These are phyloP conservation scores for Zymoseptoria passerinii DNA, from an alignment of 2,329 filamentous ascomycete species.

Conservation along the genomic window DNA sequence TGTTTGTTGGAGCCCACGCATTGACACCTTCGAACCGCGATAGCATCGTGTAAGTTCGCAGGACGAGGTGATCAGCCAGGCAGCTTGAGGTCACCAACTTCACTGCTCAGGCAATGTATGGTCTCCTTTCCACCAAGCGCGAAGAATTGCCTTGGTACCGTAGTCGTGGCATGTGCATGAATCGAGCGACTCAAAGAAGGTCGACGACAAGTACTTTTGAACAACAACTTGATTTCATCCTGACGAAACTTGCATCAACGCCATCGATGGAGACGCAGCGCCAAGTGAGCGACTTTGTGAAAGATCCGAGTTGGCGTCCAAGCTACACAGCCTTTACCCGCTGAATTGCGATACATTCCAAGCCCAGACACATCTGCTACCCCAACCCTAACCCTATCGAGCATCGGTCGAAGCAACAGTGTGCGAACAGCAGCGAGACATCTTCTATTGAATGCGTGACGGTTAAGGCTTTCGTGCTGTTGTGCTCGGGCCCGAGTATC, in stretches of 20 bases:
- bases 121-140: not conserved
- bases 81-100: not conserved
- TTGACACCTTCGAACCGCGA: no score
- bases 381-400: conserved; percentile 1
- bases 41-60: no score
- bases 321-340: no score
- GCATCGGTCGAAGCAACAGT: not conserved
- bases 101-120: not conserved
- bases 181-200: not conserved
- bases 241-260: no score
- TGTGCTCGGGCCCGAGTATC: no score
- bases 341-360: no score
- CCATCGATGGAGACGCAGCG: no score
- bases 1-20: not conserved
- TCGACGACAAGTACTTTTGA: not conserved
- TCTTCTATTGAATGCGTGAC: not conserved
- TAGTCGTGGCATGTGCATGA: not conserved
- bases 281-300: no score
- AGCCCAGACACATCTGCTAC: not conserved
- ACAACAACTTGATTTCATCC: not conserved
- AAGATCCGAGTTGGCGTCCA: no score
- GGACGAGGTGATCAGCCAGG: no score
- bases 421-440: not conserved
- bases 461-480: no score
- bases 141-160: not conserved